phyloP scores from a whole-genome alignment of 495 filamentous ascomycete genomes.

The Neurospora sp. region DNA sequence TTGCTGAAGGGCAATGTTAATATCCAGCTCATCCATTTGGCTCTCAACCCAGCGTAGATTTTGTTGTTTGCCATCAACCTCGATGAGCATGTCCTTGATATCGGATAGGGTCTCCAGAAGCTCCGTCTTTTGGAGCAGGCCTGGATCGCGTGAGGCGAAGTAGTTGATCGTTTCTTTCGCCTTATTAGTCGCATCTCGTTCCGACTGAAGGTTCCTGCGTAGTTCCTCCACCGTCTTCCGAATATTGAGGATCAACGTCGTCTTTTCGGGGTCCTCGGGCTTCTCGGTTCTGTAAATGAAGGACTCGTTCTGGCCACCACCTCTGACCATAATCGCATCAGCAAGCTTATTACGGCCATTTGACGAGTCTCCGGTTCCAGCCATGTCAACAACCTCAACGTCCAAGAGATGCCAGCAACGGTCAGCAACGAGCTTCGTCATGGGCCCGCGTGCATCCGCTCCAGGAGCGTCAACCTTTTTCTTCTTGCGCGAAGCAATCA shows the following conservation, averaged over 20 bases:
- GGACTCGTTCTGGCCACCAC: slow-evolving; percentile 69
- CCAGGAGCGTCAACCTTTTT: slow-evolving; percentile 64
- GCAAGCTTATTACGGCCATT: slow-evolving; percentile 56
- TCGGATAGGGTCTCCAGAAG: slow-evolving; percentile 58
- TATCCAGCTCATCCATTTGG: slow-evolving; percentile 93
- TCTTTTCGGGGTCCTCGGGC: slow-evolving; percentile 62
- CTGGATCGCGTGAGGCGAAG: slow-evolving; percentile 60
- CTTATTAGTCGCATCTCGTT: slow-evolving; percentile 71
- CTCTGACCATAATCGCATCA: slow-evolving; percentile 82
- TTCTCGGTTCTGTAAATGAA: slow-evolving; percentile 87
- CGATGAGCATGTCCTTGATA: slow-evolving; percentile 73
- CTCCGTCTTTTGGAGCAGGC: slow-evolving; percentile 62
- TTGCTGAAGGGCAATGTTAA: slow-evolving; percentile 82
- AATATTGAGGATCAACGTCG: slow-evolving; percentile 71
- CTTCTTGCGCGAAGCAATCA: slow-evolving; percentile 85
- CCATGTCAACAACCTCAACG: slow-evolving; percentile 84
- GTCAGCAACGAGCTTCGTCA: slow-evolving; percentile 79
- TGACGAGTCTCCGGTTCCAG: slow-evolving; percentile 47
- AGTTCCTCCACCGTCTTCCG: slow-evolving; percentile 87
- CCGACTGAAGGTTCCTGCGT: slow-evolving; percentile 67
- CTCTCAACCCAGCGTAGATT: slow-evolving; percentile 91
- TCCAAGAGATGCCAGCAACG: slow-evolving; percentile 91
- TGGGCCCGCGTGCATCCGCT: slow-evolving; percentile 46
- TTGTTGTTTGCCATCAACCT: slow-evolving; percentile 92
- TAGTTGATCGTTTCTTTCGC: slow-evolving; percentile 74